Conservation (phyloP, 164 flowering plant genomes). For the Tinospora cordifolia region DNA sequence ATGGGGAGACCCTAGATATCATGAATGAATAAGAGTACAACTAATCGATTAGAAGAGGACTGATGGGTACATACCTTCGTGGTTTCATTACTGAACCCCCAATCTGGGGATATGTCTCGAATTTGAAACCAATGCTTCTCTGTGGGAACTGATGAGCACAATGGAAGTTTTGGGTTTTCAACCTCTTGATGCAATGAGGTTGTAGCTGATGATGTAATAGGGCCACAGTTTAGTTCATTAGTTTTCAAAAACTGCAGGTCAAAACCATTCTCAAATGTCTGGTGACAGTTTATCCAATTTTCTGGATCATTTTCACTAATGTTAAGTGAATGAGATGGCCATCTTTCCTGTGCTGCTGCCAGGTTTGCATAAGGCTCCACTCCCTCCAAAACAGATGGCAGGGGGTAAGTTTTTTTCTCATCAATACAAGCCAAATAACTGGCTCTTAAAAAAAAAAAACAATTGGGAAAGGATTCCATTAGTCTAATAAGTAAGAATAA, state of each 20-base stretch:
- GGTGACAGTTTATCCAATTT: conserved; percentile 14
- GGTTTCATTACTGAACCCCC: conserved; percentile 63
- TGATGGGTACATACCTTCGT: conserved; percentile 55
- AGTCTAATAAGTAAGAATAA: not conserved
- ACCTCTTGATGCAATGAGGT: conserved; percentile 24
- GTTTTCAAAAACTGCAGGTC: conserved; percentile 12
- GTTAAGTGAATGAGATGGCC: conserved; percentile 20
- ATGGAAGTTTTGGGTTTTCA: conserved; percentile 21
- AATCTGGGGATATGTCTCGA: conserved; percentile 75
- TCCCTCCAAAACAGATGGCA: conserved; percentile 11
- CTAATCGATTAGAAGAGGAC: not conserved
- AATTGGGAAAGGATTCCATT: not conserved
- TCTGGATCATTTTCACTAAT: conserved; percentile 16
- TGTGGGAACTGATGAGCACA: conserved; percentile 43
- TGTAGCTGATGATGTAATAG: conserved; percentile 24
- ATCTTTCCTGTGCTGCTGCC: conserved; percentile 23
- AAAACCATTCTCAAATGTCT: conserved; percentile 9
- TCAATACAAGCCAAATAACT: not conserved
- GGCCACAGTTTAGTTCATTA: conserved; percentile 11
- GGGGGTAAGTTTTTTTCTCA: conserved; percentile 11
- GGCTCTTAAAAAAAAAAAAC: not conserved
- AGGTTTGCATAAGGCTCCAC: conserved; percentile 11
- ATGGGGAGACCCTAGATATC: too few species aligned
- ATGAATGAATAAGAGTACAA: not conserved
- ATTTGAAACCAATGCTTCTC: conserved; percentile 62